Evolutionary conservation across 352 stramenopile genomes (phyloP), one percentile per base, ranked within the genome.

Genomic region (Pythium guiyangense): DNA sequence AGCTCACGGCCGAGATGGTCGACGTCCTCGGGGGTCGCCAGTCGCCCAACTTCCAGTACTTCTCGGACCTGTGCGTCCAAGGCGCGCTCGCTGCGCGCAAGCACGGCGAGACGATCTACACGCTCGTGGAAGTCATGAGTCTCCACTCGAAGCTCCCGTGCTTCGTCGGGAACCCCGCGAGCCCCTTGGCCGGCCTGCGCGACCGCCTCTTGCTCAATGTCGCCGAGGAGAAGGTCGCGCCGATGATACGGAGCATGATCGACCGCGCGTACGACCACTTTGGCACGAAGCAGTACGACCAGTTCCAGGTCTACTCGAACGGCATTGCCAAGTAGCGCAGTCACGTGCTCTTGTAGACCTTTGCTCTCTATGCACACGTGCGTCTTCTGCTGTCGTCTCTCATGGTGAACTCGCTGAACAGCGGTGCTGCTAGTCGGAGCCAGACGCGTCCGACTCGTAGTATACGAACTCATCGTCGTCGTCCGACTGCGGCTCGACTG

Each of bases 1-100:
- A 99, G 67, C 77, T 98, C 43, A 98, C 96, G 27, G 65, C 85
- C 20, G 95, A 98, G 54, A 98, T 98, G 84, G 90, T 98, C 18
- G 87, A 97, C 60, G 78, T 98, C 4, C 82, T 99, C 44, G 96
- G 91, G 27, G 96, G 96, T 0, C 84, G 91, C 3, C 63, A 97
- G 47, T 98, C 88, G 34, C 66, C 72, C 25, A 89, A 93, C 20
- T 99, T 98, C 64, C 62, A 90, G 54, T 93, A 92, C 59, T 99
- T 98, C 69, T 84, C 84, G 27, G 88, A 97, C 39, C 70, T 99
- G 57, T 99, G 96, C 60, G 94, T 96, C 35, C 84, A 94, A 53
- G 92, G 92, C 3, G 98, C 97, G 37, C 79, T 98, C 17, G 89
- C 90, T 11, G 71, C 96, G 4, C 77, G 93, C 37, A 92, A 93